These are phyloP conservation scores for Mikania micrantha DNA, from an alignment of 129 eudicot species.

Conservation along the genomic window DNA sequence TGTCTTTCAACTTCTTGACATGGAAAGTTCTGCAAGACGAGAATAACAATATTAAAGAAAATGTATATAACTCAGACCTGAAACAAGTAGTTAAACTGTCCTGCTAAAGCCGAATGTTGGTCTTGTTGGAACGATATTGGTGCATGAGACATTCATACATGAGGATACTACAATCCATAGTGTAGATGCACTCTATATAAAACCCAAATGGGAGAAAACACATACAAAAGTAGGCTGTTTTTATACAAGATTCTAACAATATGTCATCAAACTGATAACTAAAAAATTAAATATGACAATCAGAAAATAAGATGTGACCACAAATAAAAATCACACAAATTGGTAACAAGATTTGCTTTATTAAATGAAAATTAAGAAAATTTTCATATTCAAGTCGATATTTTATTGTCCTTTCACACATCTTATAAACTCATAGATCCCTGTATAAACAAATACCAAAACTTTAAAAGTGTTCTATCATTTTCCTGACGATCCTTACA, in stretches of 20 bases:
- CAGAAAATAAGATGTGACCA: not conserved
- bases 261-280: not conserved
- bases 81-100: not conserved
- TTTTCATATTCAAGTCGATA: not conserved
- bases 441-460: too few relatives aligned
- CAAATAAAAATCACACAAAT: too few relatives aligned
- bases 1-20: conserved; percentile 97
- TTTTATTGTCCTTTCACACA: not conserved
- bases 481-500: too few relatives aligned
- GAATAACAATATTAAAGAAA: conserved; percentile 4
- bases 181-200: not conserved
- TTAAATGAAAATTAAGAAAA: not conserved
- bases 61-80: not conserved
- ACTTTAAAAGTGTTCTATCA: too few relatives aligned
- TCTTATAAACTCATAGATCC: not conserved
- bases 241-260: not conserved
- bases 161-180: too few relatives aligned
- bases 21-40: conserved; percentile 71
- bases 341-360: too few relatives aligned
- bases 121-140: not conserved
- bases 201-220: not conserved
- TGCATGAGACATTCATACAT: not conserved
- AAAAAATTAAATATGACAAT: not conserved
- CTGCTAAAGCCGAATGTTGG: not conserved
- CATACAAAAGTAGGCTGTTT: not conserved